Percentiles rank a stretch among this genome's conserved stretches.
These are phyloP conservation scores for Pythium chondricola DNA, from an alignment of 352 stramenopile genomes.

Conservation along the genomic window DNA sequence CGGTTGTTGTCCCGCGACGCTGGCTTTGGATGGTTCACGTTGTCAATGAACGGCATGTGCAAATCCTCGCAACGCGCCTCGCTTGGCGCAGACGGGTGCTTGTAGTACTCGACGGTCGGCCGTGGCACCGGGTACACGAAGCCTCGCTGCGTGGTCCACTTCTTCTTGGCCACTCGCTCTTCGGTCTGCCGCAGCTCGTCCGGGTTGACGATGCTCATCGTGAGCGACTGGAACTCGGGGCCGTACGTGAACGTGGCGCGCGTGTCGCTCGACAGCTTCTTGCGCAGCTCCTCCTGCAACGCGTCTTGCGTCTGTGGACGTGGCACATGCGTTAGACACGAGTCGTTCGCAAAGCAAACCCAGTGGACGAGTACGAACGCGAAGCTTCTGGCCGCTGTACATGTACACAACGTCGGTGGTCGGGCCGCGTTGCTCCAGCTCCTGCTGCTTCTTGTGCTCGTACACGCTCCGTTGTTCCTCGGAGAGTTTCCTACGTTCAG, in stretches of 20 bases:
- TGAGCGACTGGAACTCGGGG: constrained; percentile 82
- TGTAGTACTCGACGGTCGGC: constrained; percentile 59
- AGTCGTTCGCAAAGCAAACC: neutral
- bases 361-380: constrained; percentile 25
- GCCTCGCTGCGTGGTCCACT: constrained; percentile 81
- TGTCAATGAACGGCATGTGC: constrained; percentile 77
- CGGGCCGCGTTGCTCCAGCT: constrained; percentile 7
- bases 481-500: constrained; percentile 17
- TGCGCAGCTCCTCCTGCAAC: constrained; percentile 74
- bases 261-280: constrained; percentile 44
- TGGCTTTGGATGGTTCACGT: constrained; percentile 61
- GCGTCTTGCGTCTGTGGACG: constrained; percentile 65
- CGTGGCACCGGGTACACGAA: constrained; percentile 85
- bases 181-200: constrained; percentile 48
- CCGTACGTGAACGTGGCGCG: constrained; percentile 84
- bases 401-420: too few species aligned
- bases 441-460: constrained; percentile 30
- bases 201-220: constrained; percentile 72
- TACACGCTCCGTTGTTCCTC: constrained; percentile 30
- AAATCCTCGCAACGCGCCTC: constrained; percentile 81
- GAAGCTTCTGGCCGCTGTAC: constrained; percentile 85
- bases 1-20: constrained; percentile 33
- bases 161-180: constrained; percentile 33
- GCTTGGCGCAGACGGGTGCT: constrained; percentile 61
- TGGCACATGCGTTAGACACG: too few species aligned